These are phyloP conservation scores for Prunus yedoensis DNA, from an alignment of 331 rosid species.

Conservation along the genomic window DNA sequence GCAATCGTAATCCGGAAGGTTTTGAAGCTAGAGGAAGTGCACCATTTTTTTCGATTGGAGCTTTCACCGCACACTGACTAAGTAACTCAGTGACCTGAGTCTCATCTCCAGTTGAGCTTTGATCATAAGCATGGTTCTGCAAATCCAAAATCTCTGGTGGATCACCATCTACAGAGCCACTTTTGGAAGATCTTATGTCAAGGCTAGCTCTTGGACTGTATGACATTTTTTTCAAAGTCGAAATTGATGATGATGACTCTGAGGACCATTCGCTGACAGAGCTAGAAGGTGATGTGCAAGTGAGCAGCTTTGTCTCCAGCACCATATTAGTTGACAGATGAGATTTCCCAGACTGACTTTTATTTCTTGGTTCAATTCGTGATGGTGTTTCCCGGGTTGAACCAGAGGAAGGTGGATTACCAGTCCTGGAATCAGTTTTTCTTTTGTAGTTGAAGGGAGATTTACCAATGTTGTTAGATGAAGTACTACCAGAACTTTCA, in stretches of 20 bases:
- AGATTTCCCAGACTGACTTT: conserved; percentile 41
- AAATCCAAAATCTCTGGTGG: conserved; percentile 37
- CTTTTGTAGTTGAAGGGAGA: conserved; percentile 46
- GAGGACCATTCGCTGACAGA: conserved; percentile 92
- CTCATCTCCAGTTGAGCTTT: conserved; percentile 37
- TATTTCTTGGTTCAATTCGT: conserved; percentile 41
- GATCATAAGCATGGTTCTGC: conserved; percentile 30
- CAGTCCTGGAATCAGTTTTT: conserved; percentile 36
- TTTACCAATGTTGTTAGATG: conserved; percentile 44
- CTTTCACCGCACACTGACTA: conserved; percentile 32
- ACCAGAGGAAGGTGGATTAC: conserved; percentile 46
- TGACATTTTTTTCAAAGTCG: conserved; percentile 40
- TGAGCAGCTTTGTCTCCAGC: conserved; percentile 50
- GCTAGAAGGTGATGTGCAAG: conserved; percentile 78
- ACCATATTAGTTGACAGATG: conserved; percentile 41
- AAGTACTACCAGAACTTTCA: conserved; percentile 32
- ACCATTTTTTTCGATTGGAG: conserved; percentile 33
- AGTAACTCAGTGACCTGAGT: conserved; percentile 35
- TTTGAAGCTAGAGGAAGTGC: conserved; percentile 46
- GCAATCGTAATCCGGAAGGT: conserved; percentile 93
- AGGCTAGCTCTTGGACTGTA: conserved; percentile 65
- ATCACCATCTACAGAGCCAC: conserved; percentile 40
- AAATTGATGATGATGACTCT: conserved; percentile 69
- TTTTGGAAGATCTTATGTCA: conserved; percentile 50
- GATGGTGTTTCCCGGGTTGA: conserved; percentile 47